Evolutionary conservation across 1,284 basidiomycete species (phyloP).

Genomic region (Heliocybe sulcata): DNA sequence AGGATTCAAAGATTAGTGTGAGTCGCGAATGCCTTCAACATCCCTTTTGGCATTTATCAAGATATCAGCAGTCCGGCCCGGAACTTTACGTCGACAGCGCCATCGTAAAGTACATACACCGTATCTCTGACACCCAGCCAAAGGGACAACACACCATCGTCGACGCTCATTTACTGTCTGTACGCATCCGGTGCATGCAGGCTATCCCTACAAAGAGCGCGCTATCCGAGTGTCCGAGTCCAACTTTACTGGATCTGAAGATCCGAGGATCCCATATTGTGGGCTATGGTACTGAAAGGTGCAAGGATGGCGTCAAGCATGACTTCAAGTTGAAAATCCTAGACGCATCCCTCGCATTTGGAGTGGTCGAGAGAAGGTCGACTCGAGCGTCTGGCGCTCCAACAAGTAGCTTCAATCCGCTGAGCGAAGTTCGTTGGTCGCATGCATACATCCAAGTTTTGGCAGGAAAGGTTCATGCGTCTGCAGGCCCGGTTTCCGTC

Average conservation of each 20-base stretch:
- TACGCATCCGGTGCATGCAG: background rate
- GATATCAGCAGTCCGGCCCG: conserved; percentile 16
- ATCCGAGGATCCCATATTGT: background rate
- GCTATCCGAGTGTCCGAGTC: background rate
- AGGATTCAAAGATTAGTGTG: background rate
- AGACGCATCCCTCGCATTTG: background rate
- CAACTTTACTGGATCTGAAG: background rate
- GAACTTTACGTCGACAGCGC: conserved; percentile 21
- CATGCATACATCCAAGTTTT: background rate
- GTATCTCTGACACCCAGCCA: conserved; percentile 4
- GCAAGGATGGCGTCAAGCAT: background rate
- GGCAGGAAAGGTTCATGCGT: background rate
- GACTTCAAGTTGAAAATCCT: background rate
- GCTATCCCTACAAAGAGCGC: background rate
- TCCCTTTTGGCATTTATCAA: background rate
- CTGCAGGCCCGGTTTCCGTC: background rate
- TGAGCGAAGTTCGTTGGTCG: background rate
- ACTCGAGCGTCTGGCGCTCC: background rate
- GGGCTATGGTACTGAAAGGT: background rate
- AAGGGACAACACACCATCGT: background rate
- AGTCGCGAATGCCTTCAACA: background rate
- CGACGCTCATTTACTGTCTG: background rate
- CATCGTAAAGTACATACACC: conserved; percentile 16
- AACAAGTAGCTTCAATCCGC: background rate
- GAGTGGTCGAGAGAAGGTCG: background rate